Evolutionary conservation across 768 basidiomycete species (phyloP), one percentile per base, ranked within the genome.

Genomic region (Cantharellus cinnabarinus): DNA sequence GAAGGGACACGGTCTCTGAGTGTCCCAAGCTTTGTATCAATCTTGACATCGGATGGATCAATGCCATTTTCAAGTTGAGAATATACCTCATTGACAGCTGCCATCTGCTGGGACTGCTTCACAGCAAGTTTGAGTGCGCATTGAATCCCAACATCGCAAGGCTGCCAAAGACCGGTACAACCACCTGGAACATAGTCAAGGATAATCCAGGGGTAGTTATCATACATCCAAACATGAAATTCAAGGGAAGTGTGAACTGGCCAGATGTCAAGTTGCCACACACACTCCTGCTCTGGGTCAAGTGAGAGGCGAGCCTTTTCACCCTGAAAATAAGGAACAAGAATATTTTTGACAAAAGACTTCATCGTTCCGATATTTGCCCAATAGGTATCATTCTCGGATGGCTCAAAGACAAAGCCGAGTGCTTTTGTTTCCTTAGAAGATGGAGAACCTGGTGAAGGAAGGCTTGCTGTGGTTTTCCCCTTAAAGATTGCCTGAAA

Each of bases 81-180:
- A 2, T 67, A 48, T 38, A 39, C 37, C 41, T 72, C 67, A 0
- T 65, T 48, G 0, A 75, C 68, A 37, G 74, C 52, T 56, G 71
- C 69, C 41, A 66, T 62, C 62, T 74, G 71, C 56, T 67, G 67
- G 0, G 70, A 68, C 2, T 63, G 60, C 38, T 66, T 66, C n/a
- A 70, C 64, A 3, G 69, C 66, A 4, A 63, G 66, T 60, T 75
- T 75, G 60, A 75, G 61, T 4, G 65, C 65, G 0, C 68, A 62
- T 62, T 75, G 74, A 44, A 72, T 65, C 0, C 66, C 71, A n/a
- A 71, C 68, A 58, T 72, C 68, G 44, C 66, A 68, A 5, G 69
- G 68, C 60, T 62, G 50, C 58, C 54, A 59, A 4, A 70, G 57
- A 4, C 70, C 68, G 0, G 70, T 73, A 53, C 61, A 70, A 53